Percentiles rank a stretch among this genome's conserved stretches.
Evolutionary conservation across 805 yeast species (phyloP).

Genomic region (Myxozyma vanderwaltii): DNA sequence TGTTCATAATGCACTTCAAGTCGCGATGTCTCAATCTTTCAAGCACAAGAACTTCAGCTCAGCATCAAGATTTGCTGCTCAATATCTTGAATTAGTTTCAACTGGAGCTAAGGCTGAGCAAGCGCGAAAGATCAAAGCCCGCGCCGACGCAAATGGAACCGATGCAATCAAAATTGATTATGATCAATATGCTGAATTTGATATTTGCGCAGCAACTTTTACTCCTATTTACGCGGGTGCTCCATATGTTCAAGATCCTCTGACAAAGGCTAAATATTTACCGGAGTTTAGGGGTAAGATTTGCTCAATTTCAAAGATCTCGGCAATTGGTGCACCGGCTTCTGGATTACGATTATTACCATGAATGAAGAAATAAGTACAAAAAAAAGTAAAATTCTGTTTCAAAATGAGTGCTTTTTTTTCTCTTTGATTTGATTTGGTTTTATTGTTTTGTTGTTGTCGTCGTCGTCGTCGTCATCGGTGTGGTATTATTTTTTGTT

Average conservation of each 20-base stretch:
- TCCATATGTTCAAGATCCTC: slow-evolving; percentile 69
- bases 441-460: too few species aligned
- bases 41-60: slow-evolving; percentile 83
- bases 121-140: slow-evolving; percentile 77
- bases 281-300: slow-evolving; percentile 73
- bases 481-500: too few species aligned
- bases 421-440: too few species aligned
- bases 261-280: slow-evolving; percentile 88
- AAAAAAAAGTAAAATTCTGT: too few species aligned
- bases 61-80: slow-evolving; percentile 87
- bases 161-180: slow-evolving; percentile 91
- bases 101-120: slow-evolving; percentile 73
- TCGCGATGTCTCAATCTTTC: slow-evolving; percentile 92
- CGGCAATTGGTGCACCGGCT: slow-evolving; percentile 86
- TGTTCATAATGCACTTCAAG: slow-evolving; percentile 83
- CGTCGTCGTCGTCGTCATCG: too few species aligned
- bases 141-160: slow-evolving; percentile 75
- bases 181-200: slow-evolving; percentile 89
- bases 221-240: slow-evolving; percentile 87
- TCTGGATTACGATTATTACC: slow-evolving; percentile 69
- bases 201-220: slow-evolving; percentile 80
- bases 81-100: slow-evolving; percentile 68
- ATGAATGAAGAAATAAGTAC: slow-evolving; percentile 20
- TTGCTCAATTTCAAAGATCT: slow-evolving; percentile 73
- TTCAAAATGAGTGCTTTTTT: too few species aligned